Percentiles rank a stretch among this genome's conserved stretches.
These are phyloP conservation scores for Pseudocercospora crystallina DNA, from an alignment of 2,329 filamentous ascomycete species.

Conservation along the genomic window DNA sequence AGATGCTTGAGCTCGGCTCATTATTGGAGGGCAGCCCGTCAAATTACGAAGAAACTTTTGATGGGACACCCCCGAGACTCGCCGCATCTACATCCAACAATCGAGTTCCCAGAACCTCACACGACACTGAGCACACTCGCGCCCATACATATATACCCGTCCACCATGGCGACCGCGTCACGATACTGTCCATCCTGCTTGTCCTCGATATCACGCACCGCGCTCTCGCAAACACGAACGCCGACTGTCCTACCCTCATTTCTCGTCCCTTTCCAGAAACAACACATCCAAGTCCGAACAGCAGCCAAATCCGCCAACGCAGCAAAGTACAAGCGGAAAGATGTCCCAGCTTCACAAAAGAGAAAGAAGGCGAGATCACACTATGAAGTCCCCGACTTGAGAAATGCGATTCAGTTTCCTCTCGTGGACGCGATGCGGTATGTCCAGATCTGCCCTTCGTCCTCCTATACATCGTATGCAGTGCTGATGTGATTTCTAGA, in stretches of 20 bases:
- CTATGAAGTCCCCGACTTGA: conserved; percentile 64
- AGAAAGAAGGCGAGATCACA: conserved; percentile 65
- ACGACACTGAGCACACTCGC: not conserved
- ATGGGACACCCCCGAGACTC: conserved; percentile 11
- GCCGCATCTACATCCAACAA: conserved; percentile 13
- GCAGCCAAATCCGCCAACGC: conserved; percentile 41
- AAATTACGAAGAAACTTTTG: not conserved
- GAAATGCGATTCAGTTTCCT: conserved; percentile 69
- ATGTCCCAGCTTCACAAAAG: conserved; percentile 54
- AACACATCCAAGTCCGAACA: conserved; percentile 41
- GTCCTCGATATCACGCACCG: conserved; percentile 17
- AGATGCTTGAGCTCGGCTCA: no score
- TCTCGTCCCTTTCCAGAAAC: conserved; percentile 28
- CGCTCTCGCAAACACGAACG: conserved; percentile 16
- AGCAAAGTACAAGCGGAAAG: conserved; percentile 44
- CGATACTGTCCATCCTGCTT: conserved; percentile 33
- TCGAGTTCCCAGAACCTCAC: not conserved
- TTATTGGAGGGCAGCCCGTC: not conserved
- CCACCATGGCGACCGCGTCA: conserved; percentile 22
- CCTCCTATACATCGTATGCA: not conserved
- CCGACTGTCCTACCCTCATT: conserved; percentile 17
- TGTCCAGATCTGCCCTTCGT: not conserved
- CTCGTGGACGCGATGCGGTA: conserved; percentile 92
- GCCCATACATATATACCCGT: not conserved
- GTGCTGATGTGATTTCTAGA: conserved; percentile 47